Conservation (phyloP, 371 early-diverging fungal species). For the Phascolomyces articulosus region DNA sequence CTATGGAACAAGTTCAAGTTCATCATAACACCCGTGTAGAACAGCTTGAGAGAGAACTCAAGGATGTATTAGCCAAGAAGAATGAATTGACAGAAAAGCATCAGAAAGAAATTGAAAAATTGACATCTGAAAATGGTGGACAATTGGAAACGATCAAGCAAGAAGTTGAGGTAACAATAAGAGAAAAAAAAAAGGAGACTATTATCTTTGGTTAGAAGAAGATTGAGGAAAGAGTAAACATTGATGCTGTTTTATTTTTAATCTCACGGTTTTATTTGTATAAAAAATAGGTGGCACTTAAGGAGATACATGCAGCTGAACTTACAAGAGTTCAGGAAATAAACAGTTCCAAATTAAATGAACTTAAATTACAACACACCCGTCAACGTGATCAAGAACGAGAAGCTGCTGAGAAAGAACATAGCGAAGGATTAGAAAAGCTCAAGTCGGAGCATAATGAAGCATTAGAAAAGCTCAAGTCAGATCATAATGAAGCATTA, state of each 20-base stretch:
- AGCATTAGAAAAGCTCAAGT: background rate
- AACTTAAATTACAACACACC: constrained; percentile 14
- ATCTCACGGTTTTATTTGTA: background rate
- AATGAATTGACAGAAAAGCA: constrained; percentile 25
- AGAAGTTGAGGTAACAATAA: constrained; percentile 31
- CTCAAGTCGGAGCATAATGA: background rate
- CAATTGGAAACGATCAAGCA: constrained; percentile 33
- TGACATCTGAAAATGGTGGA: constrained; percentile 24
- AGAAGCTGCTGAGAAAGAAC: constrained; percentile 9
- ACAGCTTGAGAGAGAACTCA: constrained; percentile 34
- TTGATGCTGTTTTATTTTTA: background rate
- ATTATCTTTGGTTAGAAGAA: background rate
- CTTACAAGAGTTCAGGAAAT: constrained; percentile 15
- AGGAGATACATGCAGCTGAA: constrained; percentile 28
- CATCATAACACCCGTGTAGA: constrained; percentile 33
- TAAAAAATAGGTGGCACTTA: constrained; percentile 17
- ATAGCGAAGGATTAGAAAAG: constrained; percentile 1
- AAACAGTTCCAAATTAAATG: constrained; percentile 26
- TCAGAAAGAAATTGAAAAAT: constrained; percentile 22
- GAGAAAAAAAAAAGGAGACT: background rate
- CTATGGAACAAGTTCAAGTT: constrained; percentile 41
- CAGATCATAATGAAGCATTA: background rate
- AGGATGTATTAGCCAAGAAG: constrained; percentile 26
- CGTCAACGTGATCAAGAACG: constrained; percentile 19
- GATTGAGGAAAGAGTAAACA: background rate